Evolutionary conservation across 257 asterid species (phyloP).

Genomic region (Nicotiana tabacum): DNA sequence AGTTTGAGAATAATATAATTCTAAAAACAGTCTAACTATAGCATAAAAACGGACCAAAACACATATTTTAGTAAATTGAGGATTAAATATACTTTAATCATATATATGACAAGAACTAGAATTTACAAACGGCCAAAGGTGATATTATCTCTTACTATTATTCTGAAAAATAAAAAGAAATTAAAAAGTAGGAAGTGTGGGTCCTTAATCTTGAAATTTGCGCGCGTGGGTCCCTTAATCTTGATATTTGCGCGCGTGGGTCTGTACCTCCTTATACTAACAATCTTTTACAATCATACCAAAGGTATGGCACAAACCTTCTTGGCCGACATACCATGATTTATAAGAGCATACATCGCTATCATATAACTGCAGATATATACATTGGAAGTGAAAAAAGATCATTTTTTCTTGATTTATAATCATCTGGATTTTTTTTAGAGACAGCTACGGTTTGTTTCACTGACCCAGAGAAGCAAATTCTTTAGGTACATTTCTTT

Average conservation of each 20-base stretch:
- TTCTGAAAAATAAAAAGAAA: not conserved
- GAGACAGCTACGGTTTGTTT: not conserved
- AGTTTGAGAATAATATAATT: too few relatives aligned
- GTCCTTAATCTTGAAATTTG: conserved; percentile 2
- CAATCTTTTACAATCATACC: conserved; percentile 1
- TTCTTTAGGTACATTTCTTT: not conserved
- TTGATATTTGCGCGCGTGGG: conserved; percentile 8
- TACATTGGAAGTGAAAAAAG: not conserved
- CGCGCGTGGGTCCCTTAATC: conserved; percentile 4
- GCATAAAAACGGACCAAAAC: too few relatives aligned
- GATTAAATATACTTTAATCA: too few relatives aligned
- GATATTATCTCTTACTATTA: too few relatives aligned
- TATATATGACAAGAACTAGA: too few relatives aligned
- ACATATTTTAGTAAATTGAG: too few relatives aligned
- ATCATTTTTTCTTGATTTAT: not conserved
- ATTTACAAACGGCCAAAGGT: too few relatives aligned
- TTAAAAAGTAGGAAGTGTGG: not conserved
- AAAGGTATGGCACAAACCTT: not conserved
- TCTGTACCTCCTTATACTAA: not conserved
- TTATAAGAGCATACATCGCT: not conserved
- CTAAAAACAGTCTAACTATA: too few relatives aligned
- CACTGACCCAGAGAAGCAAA: not conserved
- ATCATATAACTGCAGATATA: not conserved
- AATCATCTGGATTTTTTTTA: not conserved
- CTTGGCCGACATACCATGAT: conserved; percentile 7